Conservation (phyloP, 164 flowering plant genomes). For the Vitis labrusca region DNA sequence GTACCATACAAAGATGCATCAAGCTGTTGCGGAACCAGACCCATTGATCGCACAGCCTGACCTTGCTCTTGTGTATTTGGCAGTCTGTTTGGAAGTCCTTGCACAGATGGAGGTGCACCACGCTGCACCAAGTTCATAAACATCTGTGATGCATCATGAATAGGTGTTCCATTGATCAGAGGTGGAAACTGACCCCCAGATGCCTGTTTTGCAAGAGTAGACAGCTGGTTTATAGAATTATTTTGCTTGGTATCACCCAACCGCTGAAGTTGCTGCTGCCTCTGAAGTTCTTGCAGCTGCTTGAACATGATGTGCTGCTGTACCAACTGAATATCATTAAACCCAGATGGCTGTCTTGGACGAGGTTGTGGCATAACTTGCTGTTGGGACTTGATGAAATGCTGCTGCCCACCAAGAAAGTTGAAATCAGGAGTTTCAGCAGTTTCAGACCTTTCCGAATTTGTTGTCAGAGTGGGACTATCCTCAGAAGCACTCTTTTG, state of each 20-base stretch:
- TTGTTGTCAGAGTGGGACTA: constrained; percentile 23
- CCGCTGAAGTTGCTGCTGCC: constrained; percentile 63
- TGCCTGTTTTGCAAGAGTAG: constrained; percentile 38
- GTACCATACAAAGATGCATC: constrained; percentile 56
- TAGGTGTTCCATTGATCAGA: constrained; percentile 41
- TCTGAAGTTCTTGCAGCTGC: constrained; percentile 70
- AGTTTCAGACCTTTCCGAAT: constrained; percentile 26
- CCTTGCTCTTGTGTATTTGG: constrained; percentile 43
- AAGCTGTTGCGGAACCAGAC: constrained; percentile 45
- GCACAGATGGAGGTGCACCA: constrained; percentile 37
- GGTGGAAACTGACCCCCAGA: constrained; percentile 40
- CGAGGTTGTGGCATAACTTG: constrained; percentile 40
- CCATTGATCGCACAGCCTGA: constrained; percentile 27
- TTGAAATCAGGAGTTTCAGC: constrained; percentile 33
- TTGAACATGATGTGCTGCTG: constrained; percentile 66
- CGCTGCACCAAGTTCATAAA: constrained; percentile 46
- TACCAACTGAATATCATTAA: constrained; percentile 50
- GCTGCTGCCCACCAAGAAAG: constrained; percentile 26
- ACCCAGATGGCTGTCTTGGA: constrained; percentile 46
- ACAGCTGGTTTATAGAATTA: constrained; percentile 36
- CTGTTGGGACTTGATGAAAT: constrained; percentile 33
- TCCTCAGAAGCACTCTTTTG: constrained; percentile 20
- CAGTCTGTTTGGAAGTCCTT: constrained; percentile 45
- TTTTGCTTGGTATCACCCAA: constrained; percentile 50
- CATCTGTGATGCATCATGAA: constrained; percentile 51